Percentiles rank a stretch among this genome's conserved stretches.
These are phyloP conservation scores for Globisporangium cystogenes DNA, from an alignment of 352 stramenopile species.

Conservation along the genomic window DNA sequence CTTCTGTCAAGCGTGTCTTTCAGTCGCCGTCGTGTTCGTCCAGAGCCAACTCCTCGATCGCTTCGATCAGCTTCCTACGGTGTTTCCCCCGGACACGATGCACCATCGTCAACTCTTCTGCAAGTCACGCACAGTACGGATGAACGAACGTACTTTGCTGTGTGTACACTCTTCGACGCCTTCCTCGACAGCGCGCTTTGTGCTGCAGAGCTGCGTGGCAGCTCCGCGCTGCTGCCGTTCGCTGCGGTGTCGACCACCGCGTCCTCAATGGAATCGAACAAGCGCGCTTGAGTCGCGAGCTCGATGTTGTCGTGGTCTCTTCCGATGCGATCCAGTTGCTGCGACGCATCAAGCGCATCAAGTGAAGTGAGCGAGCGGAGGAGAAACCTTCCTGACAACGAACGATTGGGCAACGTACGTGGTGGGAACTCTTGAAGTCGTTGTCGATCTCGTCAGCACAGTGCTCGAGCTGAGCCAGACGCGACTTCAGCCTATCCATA, in stretches of 20 bases:
- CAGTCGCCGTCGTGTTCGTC: conserved; percentile 6
- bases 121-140: background rate
- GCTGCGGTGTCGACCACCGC: background rate
- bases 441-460: conserved; percentile 50
- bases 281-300: background rate
- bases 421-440: conserved; percentile 45
- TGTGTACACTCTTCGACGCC: conserved; percentile 28
- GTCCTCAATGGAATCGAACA: conserved; percentile 1
- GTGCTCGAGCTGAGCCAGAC: conserved; percentile 37
- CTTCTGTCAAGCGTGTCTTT: background rate
- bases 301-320: conserved; percentile 4
- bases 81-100: background rate
- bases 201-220: background rate
- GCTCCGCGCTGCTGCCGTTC: background rate
- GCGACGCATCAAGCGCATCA: no score
- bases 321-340: conserved; percentile 18
- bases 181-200: conserved; percentile 26
- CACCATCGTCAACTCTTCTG: no score
- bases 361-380: background rate
- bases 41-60: conserved; percentile 32
- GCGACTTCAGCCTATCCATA: conserved; percentile 47
- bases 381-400: background rate
- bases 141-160: conserved; percentile 28
- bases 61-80: conserved; percentile 26
- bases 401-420: conserved; percentile 9